Evolutionary conservation across 2,329 filamentous ascomycete species (phyloP).

Genomic region (Aureobasidium sp.): DNA sequence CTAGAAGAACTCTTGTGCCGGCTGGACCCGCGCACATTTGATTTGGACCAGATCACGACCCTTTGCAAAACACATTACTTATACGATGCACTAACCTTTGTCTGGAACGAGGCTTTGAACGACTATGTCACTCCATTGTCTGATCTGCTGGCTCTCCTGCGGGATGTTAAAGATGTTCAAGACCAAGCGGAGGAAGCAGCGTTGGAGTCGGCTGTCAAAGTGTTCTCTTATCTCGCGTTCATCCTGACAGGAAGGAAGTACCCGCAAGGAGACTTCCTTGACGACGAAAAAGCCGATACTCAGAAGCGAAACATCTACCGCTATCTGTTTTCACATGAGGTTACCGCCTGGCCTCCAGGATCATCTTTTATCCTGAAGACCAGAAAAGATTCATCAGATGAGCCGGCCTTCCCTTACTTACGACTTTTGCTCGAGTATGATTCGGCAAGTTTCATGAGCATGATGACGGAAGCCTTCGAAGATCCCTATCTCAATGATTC

Average conservation of each 20-base stretch:
- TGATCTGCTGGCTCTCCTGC: slow-evolving; percentile 62
- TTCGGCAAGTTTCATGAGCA: slow-evolving; percentile 84
- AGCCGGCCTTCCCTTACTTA: slow-evolving; percentile 78
- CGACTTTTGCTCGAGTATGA: slow-evolving; percentile 80
- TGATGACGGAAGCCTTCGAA: slow-evolving; percentile 94
- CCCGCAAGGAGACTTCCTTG: slow-evolving; percentile 69
- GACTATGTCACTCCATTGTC: slow-evolving; percentile 89
- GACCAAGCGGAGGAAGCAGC: slow-evolving; percentile 50
- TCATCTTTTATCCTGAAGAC: slow-evolving; percentile 18
- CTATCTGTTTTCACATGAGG: slow-evolving; percentile 83
- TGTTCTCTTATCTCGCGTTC: slow-evolving; percentile 92
- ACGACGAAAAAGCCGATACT: slow-evolving; percentile 59
- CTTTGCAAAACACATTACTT: slow-evolving; percentile 87
- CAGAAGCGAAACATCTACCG: slow-evolving; percentile 88
- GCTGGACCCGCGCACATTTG: slow-evolving; percentile 81
- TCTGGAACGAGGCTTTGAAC: slow-evolving; percentile 84
- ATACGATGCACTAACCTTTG: slow-evolving; percentile 91
- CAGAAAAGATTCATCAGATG: slow-evolving; percentile 44
- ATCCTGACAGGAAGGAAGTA: slow-evolving; percentile 85
- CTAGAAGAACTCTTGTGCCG: slow-evolving; percentile 93
- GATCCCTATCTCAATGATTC: slow-evolving; percentile 85
- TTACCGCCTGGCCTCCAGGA: slow-evolving; percentile 59
- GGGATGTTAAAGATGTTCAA: slow-evolving; percentile 51
- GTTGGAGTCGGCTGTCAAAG: slow-evolving; percentile 56
- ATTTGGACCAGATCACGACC: slow-evolving; percentile 84